Evolutionary conservation across 352 stramenopile genomes (phyloP).

Genomic region (Blastocystis sp.): DNA sequence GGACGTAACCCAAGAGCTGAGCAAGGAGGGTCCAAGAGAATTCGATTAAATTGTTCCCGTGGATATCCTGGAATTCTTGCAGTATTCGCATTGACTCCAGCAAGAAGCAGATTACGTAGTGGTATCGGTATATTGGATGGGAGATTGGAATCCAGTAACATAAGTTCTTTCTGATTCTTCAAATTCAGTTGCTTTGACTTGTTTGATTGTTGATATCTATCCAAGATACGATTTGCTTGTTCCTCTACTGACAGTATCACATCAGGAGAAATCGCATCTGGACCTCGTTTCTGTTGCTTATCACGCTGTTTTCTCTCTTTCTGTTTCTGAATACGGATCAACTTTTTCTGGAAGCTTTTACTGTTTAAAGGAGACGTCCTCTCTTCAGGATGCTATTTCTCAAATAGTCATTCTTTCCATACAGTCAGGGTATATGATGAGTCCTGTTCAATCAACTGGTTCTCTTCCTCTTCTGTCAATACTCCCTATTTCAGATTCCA

Average conservation of each 20-base stretch:
- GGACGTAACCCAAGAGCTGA: conserved; percentile 86
- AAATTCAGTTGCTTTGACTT: neutral
- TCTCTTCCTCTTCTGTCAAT: neutral
- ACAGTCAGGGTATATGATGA: neutral
- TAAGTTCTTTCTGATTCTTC: neutral
- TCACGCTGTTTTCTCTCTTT: conserved; percentile 27
- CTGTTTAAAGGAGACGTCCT: neutral
- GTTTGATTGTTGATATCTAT: neutral
- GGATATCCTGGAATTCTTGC: conserved; percentile 35
- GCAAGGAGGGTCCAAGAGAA: conserved; percentile 86
- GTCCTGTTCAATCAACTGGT: neutral
- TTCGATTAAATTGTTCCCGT: conserved; percentile 86
- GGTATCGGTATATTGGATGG: neutral
- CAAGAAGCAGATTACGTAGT: conserved; percentile 2
- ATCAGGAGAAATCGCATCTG: neutral
- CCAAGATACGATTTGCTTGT: neutral
- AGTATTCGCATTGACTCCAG: neutral
- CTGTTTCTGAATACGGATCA: neutral
- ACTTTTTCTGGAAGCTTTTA: conserved; percentile 41
- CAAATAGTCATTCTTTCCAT: neutral
- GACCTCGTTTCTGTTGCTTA: neutral
- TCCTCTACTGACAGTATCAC: neutral
- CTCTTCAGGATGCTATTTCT: neutral
- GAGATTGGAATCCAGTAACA: neutral
- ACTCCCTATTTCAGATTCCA: neutral